Evolutionary conservation across 75 land plant genomes (phyloP), one percentile per base, ranked within the genome.

Genomic region (Sequoia sempervirens): DNA sequence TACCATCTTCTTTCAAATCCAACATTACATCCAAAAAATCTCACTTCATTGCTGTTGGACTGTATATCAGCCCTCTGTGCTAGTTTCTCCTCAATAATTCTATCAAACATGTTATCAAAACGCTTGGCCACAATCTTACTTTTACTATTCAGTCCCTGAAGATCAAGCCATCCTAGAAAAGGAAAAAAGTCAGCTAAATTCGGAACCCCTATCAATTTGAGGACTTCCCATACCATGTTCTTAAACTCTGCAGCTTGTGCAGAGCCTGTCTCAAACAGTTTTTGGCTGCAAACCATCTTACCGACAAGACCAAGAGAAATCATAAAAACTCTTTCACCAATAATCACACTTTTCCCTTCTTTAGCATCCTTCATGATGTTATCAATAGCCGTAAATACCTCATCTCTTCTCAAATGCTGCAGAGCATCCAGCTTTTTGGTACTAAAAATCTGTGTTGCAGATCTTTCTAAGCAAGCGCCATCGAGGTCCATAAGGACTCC

Each of bases 381-480:
- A 26, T 32, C 36, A 50, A 82, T 43, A 2, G 53, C 26, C 36
- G n/a, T 23, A 20, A 1, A 10, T 75, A 82, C 40, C 50, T 83
- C 46, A 0, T 83, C 32, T 4, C 32, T 28, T 66, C 84, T 36
- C 81, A 83, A 7, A 20, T 61, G 79, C 80, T 70, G 43, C 18
- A 43, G 20, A 1, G 43, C 79, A 12, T 83, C 79, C 1, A 83
- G 28, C 80, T 50, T 72, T 36, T 40, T 41, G 84, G 43, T 17
- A 18, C 41, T 78, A 41, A 83, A 70, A 2, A 72, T 38, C 18
- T 18, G 46, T 2, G 80, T 28, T 83, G n/a, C 6, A 36, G 78
- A 83, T 70, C 14, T 23, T 83, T 83, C 84, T 26, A 18, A 73
- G 12, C 5, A 34, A 15, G 41, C 50, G 50, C 80, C 80, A 83